Evolutionary conservation across 75 land plant genomes (phyloP), one percentile per base, ranked within the genome.

Genomic region (Cupressus sempervirens): DNA sequence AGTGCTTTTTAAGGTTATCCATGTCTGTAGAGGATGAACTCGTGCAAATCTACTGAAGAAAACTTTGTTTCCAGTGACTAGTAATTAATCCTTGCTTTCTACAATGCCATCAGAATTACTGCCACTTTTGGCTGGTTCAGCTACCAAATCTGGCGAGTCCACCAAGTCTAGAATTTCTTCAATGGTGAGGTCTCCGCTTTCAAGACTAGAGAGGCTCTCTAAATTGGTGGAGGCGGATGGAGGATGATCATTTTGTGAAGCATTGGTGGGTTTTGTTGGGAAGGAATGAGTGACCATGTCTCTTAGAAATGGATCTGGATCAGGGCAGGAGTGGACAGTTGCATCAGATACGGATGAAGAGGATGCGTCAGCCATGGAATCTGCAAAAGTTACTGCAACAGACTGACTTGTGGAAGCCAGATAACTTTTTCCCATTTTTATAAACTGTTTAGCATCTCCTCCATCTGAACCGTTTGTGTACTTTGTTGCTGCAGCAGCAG

Each of bases 131-230:
- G 5, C 58, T 15, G 62, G 83, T 13, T 50, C 83, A 26, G 29
- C 38, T 15, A 4, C 48, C 46, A 43, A 18, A 79, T 79, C 81
- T 52, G 83, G 83, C 20, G 83, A 52, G 5, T 82, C 83, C 30
- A 82, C 83, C n/a, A 82, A 46, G 38, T 82, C 83, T 35, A 82
- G 30, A 54, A 82, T 82, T 20, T 82, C 83, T 35, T 82, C 62
- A 2, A 82, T 50, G 9, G 65, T 82, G 8, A 82, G 65, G 14
- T 82, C 83, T 36, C 62, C 83, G 12, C 83, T 82, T 35, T 82
- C 83, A 82, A 82, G 56, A 62, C 83, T 82, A 46, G 83, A 52
- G 15, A 82, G 54, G 54, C 83, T 82, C 65, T 82, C 83, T 30
- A 82, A 35, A 50, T 54, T 54, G 35, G 74, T 54, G 35, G 74